Percentiles rank a stretch among this genome's conserved stretches.
Evolutionary conservation across 352 stramenopile genomes (phyloP).

Genomic region (Plasmopara viticola): DNA sequence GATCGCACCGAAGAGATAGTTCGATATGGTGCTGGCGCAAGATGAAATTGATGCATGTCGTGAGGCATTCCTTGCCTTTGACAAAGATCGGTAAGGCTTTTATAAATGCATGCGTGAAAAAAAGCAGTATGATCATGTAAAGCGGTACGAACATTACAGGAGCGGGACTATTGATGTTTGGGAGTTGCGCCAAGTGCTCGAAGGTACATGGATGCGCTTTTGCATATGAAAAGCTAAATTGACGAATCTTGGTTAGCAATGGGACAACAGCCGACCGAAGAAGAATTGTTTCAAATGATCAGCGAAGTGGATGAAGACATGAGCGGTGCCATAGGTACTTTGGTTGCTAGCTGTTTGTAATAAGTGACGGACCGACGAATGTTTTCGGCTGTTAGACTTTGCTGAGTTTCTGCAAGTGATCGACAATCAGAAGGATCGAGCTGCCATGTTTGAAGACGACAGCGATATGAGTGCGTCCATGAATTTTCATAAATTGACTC

Average conservation of each 20-base stretch:
- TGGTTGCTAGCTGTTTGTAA: too few relatives aligned
- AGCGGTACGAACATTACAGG: too few relatives aligned
- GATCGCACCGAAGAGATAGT: not conserved
- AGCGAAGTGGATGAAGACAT: slow-evolving; percentile 84
- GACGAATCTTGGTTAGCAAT: slow-evolving; percentile 59
- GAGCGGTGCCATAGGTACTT: too few relatives aligned
- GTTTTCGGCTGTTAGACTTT: slow-evolving; percentile 82
- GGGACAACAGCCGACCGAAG: slow-evolving; percentile 96
- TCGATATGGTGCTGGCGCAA: slow-evolving; percentile 83
- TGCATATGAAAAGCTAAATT: not conserved
- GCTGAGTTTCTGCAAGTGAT: slow-evolving; percentile 97
- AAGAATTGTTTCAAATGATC: slow-evolving; percentile 98
- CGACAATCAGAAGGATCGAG: slow-evolving; percentile 95
- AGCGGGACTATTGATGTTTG: too few relatives aligned
- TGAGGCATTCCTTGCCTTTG: slow-evolving; percentile 95
- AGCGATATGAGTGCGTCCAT: slow-evolving; percentile 25
- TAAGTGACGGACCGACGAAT: too few relatives aligned
- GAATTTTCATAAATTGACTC: slow-evolving; percentile 28
- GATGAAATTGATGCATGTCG: slow-evolving; percentile 95
- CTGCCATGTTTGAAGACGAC: slow-evolving; percentile 94
- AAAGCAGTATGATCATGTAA: too few relatives aligned
- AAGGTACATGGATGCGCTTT: too few relatives aligned
- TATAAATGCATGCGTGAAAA: too few relatives aligned
- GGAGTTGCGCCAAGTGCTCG: too few relatives aligned
- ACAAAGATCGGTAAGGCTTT: slow-evolving; percentile 85